Evolutionary conservation across 2,329 filamentous ascomycete species (phyloP), one percentile per base, ranked within the genome.

Genomic region (Fusarium sulawesiense): DNA sequence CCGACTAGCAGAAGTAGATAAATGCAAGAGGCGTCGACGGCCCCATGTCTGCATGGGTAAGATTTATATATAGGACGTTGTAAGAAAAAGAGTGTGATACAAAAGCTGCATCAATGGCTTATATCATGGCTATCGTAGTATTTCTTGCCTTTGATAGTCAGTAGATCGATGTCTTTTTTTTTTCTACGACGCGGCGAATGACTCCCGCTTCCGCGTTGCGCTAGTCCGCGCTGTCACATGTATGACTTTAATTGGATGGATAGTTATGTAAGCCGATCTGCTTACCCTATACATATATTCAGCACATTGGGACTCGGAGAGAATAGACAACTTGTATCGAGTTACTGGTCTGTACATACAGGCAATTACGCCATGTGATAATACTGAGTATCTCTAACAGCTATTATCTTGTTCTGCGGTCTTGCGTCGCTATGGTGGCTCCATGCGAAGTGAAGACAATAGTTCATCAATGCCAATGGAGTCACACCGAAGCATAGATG

Each of bases 31-130:
- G 47, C 73, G 61, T 45, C 62, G 62, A 29, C 54, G 66, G 45
- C 72, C 73, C 73, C 76, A 78, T 78, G 41, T 58, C 76, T 78
- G 73, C 76, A 78, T 78, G 60, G 67, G 58, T 56, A 64, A 34
- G n/a, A 20, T 53, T 34, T 37, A 25, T 37, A 23, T 37, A 53
- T 27, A 44, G 23, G 18, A 14, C 20, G 37, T 30, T 25, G 25
- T 11, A 21, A 27, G 40, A 37, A 6, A 29, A 27, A 46, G 14
- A 45, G 25, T n/a, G 65, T 40, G 54, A 44, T 50, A 56, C n/a
- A 56, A 46, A 55, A 29, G 18, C 30, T 51, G 45, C 9, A 51
- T 56, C 61, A 59, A 50, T 18, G 42, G 46, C 44, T 34, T 46
- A 45, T 49, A 25, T 47, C 56, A 71, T 71, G 41, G 44, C 42